phyloP scores from a whole-genome alignment of 164 flowering plant genomes.

The Platanus orientalis region DNA sequence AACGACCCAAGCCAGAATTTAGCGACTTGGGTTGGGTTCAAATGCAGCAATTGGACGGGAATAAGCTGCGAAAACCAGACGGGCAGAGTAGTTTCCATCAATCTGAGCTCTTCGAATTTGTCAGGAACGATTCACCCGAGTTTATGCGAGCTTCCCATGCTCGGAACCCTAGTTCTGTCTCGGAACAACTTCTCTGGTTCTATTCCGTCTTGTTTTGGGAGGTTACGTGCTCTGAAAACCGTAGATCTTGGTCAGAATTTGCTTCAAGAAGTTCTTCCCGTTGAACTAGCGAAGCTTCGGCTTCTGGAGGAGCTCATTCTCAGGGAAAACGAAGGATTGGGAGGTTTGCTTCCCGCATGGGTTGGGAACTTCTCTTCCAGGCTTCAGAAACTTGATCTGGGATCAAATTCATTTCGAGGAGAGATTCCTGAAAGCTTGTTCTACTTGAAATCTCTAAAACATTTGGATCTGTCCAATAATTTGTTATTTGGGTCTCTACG shows the following conservation, averaged over 20 bases:
- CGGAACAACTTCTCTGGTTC: slow-evolving; percentile 44
- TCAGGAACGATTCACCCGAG: slow-evolving; percentile 52
- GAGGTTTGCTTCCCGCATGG: slow-evolving; percentile 55
- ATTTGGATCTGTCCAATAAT: slow-evolving; percentile 61
- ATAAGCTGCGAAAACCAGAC: slow-evolving; percentile 41
- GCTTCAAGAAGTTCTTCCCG: slow-evolving; percentile 51
- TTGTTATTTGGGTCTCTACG: slow-evolving; percentile 39
- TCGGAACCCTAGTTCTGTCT: slow-evolving; percentile 46
- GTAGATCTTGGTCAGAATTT: slow-evolving; percentile 58
- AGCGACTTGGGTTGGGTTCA: slow-evolving; percentile 44
- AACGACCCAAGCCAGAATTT: slow-evolving; percentile 44
- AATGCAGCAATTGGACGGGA: slow-evolving; percentile 66
- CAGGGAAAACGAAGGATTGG: slow-evolving; percentile 38
- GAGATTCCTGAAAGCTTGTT: slow-evolving; percentile 29
- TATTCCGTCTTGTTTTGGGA: slow-evolving; percentile 59
- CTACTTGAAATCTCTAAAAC: slow-evolving; percentile 37
- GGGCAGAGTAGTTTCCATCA: slow-evolving; percentile 50
- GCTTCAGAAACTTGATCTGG: slow-evolving; percentile 49
- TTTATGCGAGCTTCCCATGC: slow-evolving; percentile 48
- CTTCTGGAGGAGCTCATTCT: slow-evolving; percentile 44
- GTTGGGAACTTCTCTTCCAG: slow-evolving; percentile 55
- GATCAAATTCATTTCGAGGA: slow-evolving; percentile 48
- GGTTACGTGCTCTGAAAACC: slow-evolving; percentile 29
- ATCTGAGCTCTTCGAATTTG: slow-evolving; percentile 39
- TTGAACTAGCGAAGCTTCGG: slow-evolving; percentile 28